Conservation (phyloP, 176 grass and related monocot genomes). For the Avena atlantica region DNA sequence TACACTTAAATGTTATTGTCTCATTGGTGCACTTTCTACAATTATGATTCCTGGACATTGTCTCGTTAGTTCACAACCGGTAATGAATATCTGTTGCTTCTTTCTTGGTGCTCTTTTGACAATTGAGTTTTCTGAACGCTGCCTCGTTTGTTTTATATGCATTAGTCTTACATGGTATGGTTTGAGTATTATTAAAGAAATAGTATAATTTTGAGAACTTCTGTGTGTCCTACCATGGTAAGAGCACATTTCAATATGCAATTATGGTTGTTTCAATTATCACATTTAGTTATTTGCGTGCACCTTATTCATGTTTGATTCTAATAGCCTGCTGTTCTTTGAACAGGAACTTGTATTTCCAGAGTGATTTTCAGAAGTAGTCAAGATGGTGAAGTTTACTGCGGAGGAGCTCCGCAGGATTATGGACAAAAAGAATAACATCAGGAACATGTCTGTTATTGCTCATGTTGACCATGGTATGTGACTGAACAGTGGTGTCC, state of each 20-base stretch:
- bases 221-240: not conserved
- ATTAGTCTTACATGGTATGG: not conserved
- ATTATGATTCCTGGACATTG: no score
- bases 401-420: slow-evolving; percentile 81
- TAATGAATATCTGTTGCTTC: not conserved
- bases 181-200: not conserved
- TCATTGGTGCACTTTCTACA: not conserved
- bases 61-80: not conserved
- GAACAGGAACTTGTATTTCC: slow-evolving; percentile 27
- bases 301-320: not conserved
- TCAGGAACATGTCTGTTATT: slow-evolving; percentile 91
- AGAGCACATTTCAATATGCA: not conserved
- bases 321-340: not conserved
- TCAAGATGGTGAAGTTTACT: slow-evolving; percentile 97
- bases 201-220: not conserved
- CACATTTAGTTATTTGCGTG: not conserved
- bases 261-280: not conserved
- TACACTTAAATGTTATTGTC: not conserved
- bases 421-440: slow-evolving; percentile 94
- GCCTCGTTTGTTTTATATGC: not conserved
- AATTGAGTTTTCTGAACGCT: not conserved
- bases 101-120: not conserved
- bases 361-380: slow-evolving; percentile 41
- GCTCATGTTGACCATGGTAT: slow-evolving; percentile 92
- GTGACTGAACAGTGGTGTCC: not conserved